Percentiles rank a stretch among this genome's conserved stretches.
Conservation (phyloP, 768 basidiomycete species). For the Rhodotorula taiwanensis region DNA sequence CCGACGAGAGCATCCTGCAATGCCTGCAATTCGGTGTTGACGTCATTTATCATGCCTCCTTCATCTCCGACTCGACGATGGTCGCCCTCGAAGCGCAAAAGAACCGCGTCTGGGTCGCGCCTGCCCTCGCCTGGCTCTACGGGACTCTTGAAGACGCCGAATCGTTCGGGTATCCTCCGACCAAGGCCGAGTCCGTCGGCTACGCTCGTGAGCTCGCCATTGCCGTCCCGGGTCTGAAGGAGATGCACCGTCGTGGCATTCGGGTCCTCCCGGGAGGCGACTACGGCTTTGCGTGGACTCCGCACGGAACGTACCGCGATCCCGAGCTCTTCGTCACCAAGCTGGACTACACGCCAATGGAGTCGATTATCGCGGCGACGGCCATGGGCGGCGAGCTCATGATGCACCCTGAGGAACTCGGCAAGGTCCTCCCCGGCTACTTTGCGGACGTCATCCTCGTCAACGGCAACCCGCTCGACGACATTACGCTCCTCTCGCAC, state of each 20-base stretch:
- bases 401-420: conserved; percentile 46
- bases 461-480: conserved; percentile 46
- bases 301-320: conserved; percentile 46
- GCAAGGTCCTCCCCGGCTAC: conserved; percentile 46
- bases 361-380: conserved; percentile 46
- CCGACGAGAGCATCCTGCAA: too few species aligned
- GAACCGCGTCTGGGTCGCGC: too few species aligned
- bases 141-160: too few species aligned
- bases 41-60: too few species aligned
- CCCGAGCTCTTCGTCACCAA: conserved; percentile 47
- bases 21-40: too few species aligned
- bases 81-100: too few species aligned
- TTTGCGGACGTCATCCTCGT: conserved; percentile 47
- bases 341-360: conserved; percentile 46
- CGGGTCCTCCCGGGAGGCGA: conserved; percentile 47
- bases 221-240: conserved; percentile 44
- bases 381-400: conserved; percentile 47
- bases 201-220: conserved; percentile 45
- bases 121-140: too few species aligned
- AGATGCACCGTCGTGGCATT: conserved; percentile 46
- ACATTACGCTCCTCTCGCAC: conserved; percentile 44
- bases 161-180: too few species aligned
- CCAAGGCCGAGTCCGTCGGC: too few species aligned
- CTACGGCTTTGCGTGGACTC: conserved; percentile 43
- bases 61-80: too few species aligned